Evolutionary conservation across 768 basidiomycete species (phyloP).

Genomic region (Pleurotus cornucopiae): DNA sequence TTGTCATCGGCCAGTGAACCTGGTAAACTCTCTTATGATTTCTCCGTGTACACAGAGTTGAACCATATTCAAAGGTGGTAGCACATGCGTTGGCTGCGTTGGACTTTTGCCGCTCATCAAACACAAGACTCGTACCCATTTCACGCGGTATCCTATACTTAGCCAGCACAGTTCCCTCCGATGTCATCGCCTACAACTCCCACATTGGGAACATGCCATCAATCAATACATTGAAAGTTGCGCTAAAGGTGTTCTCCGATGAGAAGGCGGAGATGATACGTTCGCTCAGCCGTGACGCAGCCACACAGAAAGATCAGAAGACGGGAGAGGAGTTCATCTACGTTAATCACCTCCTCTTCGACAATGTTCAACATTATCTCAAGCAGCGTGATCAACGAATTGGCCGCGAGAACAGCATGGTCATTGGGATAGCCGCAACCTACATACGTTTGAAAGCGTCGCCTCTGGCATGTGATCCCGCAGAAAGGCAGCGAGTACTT

Average conservation of each 20-base stretch:
- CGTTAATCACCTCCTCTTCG: constrained; percentile 13
- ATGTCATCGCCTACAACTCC: constrained; percentile 12
- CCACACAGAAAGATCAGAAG: background rate
- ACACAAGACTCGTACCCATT: constrained; percentile 15
- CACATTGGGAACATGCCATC: constrained; percentile 6
- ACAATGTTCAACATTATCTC: constrained; percentile 27
- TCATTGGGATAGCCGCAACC: constrained; percentile 18
- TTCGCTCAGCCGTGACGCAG: too few species aligned
- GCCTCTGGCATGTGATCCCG: constrained; percentile 17
- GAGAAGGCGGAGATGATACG: too few species aligned
- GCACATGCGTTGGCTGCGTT: constrained; percentile 13
- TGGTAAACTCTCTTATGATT: too few species aligned
- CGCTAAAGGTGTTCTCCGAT: too few species aligned
- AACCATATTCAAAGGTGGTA: constrained; percentile 7
- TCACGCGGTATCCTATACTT: constrained; percentile 14
- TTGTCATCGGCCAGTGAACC: too few species aligned
- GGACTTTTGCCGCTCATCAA: constrained; percentile 14
- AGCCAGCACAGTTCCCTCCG: constrained; percentile 12
- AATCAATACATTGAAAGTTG: too few species aligned
- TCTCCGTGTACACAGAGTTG: background rate
- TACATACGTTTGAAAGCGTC: constrained; percentile 15
- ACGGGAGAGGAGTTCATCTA: constrained; percentile 6
- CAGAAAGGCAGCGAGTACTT: constrained; percentile 12
- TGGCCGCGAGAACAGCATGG: constrained; percentile 23
- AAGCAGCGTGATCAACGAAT: constrained; percentile 21